These are phyloP conservation scores for Arachis hypogaea DNA, from an alignment of 306 rosid genomes.

Conservation along the genomic window DNA sequence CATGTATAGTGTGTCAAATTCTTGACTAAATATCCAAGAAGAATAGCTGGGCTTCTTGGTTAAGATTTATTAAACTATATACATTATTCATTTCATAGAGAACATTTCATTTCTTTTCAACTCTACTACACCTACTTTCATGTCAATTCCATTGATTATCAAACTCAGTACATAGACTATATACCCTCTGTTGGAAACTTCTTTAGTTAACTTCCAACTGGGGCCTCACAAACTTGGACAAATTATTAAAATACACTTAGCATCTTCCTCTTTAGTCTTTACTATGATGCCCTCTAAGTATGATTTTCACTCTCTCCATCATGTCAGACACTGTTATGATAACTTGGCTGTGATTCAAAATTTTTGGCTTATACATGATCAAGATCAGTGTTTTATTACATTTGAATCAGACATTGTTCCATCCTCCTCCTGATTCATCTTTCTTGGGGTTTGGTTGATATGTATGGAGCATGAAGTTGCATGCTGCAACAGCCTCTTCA, in stretches of 20 bases:
- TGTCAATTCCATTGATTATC: conserved; percentile 4
- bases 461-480: conserved; percentile 72
- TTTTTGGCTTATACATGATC: neutral
- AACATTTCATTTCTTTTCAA: neutral
- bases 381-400: conserved; percentile 16
- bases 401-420: conserved; percentile 56
- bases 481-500: conserved; percentile 89
- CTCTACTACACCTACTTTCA: conserved; percentile 18
- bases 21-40: no score
- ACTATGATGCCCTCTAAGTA: conserved; percentile 20
- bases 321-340: conserved; percentile 25
- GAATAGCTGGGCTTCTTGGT: no score
- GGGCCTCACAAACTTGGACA: neutral
- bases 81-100: no score
- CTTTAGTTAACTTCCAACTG: conserved; percentile 30
- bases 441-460: conserved; percentile 53
- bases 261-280: conserved; percentile 16
- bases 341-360: conserved; percentile 4
- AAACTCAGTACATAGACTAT: conserved; percentile 31
- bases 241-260: neutral
- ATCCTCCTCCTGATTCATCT: conserved; percentile 59
- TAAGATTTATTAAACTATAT: no score
- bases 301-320: conserved; percentile 39
- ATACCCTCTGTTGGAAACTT: conserved; percentile 25
- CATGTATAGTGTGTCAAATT: no score